A percentile compares a stretch with the other conserved stretches of the same genome.
Conservation (phyloP, 2,329 filamentous ascomycete genomes). For the Gnomoniopsis smithogilvyi region DNA sequence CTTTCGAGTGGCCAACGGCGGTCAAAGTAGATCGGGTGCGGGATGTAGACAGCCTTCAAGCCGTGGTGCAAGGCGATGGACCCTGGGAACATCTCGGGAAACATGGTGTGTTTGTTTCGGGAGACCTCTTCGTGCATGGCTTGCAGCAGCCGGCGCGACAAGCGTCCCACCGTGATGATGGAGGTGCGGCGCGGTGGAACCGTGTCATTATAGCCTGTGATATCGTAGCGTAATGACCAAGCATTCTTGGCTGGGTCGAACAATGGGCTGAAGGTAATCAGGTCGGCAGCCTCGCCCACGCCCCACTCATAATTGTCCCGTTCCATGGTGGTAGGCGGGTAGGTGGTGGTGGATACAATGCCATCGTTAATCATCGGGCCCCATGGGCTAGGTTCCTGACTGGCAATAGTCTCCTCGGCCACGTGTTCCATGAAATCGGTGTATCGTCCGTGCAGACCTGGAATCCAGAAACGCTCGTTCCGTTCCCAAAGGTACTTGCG, state of each 20-base stretch:
- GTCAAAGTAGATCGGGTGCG: constrained; percentile 78
- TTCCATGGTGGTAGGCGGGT: constrained; percentile 49
- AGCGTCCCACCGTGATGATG: constrained; percentile 73
- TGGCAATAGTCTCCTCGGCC: constrained; percentile 45
- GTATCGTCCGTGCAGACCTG: constrained; percentile 64
- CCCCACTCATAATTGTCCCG: constrained; percentile 72
- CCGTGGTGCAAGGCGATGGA: constrained; percentile 73
- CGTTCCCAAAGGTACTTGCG: constrained; percentile 73
- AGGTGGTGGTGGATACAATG: constrained; percentile 61
- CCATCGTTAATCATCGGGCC: constrained; percentile 59
- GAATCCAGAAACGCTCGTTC: constrained; percentile 70
- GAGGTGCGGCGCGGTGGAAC: constrained; percentile 69
- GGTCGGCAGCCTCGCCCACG: constrained; percentile 70
- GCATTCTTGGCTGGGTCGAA: constrained; percentile 71
- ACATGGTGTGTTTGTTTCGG: constrained; percentile 68
- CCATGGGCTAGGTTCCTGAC: constrained; percentile 65
- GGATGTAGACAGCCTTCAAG: constrained; percentile 73
- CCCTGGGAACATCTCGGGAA: constrained; percentile 77
- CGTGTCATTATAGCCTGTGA: constrained; percentile 61
- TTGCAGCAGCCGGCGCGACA: constrained; percentile 70
- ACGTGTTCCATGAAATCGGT: constrained; percentile 64
- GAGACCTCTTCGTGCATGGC: constrained; percentile 77
- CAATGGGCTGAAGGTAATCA: constrained; percentile 71
- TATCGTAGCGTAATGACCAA: constrained; percentile 68
- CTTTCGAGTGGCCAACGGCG: constrained; percentile 62